Percentiles rank a stretch among this genome's conserved stretches.
Conservation (phyloP, 2,329 filamentous ascomycete species). For the Dryadomyces quercivorus region DNA sequence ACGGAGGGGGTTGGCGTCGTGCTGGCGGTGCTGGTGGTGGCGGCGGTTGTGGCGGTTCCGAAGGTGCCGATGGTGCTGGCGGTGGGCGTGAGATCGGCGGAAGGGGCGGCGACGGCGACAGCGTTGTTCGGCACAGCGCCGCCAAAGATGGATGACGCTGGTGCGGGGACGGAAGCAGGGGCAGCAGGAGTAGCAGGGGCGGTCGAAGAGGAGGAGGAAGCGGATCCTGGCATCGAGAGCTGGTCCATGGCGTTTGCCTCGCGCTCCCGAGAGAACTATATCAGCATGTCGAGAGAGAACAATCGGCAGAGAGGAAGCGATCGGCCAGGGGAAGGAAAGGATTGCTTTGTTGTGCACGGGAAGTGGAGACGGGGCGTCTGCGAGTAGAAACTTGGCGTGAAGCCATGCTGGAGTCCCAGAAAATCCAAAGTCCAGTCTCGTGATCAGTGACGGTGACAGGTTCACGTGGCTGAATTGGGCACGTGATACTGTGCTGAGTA, state of each 20-base stretch:
- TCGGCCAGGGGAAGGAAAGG: neutral
- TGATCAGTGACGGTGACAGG: neutral
- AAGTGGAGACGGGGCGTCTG: neutral
- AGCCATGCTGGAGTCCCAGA: neutral
- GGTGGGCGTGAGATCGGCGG: neutral
- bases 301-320: neutral
- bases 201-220: conserved; percentile 1
- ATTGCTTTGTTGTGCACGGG: neutral
- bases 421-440: neutral
- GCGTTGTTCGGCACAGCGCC: neutral
- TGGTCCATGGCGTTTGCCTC: conserved; percentile 12
- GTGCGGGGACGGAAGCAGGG: neutral
- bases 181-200: neutral
- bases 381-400: neutral
- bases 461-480: neutral
- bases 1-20: conserved; percentile 38
- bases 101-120: neutral
- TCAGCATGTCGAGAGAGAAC: conserved; percentile 9
- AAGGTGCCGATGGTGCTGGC: too few species aligned
- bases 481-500: too few species aligned
- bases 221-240: conserved; percentile 4
- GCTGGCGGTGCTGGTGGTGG: neutral
- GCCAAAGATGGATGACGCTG: conserved; percentile 2
- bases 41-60: too few species aligned
- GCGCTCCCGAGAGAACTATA: conserved; percentile 10